A percentile compares a stretch with the other conserved stretches of the same genome.
phyloP scores from a whole-genome alignment of 371 early-diverging fungal genomes.

The Mucor plumbeus region DNA sequence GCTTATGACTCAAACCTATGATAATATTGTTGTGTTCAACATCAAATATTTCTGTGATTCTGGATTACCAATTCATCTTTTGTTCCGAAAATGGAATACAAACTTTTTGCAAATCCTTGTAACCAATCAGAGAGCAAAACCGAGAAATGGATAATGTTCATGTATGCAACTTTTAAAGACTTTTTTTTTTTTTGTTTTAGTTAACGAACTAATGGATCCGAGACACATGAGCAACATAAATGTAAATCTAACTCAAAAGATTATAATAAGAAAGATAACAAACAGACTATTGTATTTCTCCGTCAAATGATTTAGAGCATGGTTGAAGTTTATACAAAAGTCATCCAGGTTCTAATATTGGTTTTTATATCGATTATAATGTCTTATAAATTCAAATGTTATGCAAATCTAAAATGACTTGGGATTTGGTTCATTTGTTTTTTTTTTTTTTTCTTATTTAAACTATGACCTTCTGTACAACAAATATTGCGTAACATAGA shows the following conservation, averaged over 20 bases:
- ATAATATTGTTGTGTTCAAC: not conserved
- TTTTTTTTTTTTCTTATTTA: not conserved
- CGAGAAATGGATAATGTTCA: not conserved
- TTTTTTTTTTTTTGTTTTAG: not conserved
- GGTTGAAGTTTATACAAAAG: not conserved
- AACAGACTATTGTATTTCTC: not conserved
- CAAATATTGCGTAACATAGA: slow-evolving; percentile 14
- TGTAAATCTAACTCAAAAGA: not conserved
- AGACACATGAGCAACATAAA: not conserved
- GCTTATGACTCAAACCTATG: not conserved
- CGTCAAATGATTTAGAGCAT: not conserved
- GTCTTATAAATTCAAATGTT: not conserved
- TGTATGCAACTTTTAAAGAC: not conserved
- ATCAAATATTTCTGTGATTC: not conserved
- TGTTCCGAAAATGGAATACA: slow-evolving; percentile 1
- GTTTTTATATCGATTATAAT: too few relatives aligned
- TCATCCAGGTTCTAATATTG: too few relatives aligned
- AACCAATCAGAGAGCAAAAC: not conserved
- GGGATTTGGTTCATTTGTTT: not conserved
- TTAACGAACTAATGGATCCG: not conserved
- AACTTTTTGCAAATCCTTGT: not conserved
- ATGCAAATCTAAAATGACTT: not conserved
- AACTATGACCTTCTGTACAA: slow-evolving; percentile 7
- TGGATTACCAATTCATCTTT: slow-evolving; percentile 1
- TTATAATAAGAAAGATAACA: not conserved